Percentiles rank a stretch among this genome's conserved stretches.
Conservation (phyloP, 164 flowering plant genomes). For the Berberis vulgaris region DNA sequence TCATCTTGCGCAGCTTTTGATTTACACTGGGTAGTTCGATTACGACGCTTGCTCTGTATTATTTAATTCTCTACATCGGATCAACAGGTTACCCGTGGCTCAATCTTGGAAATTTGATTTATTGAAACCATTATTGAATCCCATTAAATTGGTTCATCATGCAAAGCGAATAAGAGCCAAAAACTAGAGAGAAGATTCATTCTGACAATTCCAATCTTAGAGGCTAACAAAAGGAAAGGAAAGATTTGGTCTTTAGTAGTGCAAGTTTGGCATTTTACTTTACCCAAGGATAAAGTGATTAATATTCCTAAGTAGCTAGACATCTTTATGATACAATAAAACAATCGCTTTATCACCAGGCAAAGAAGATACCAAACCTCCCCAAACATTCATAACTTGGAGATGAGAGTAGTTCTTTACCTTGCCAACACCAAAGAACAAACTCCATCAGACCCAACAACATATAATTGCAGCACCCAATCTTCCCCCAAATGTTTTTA, state of each 20-base stretch:
- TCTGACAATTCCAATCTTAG: too few species aligned
- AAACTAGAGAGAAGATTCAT: too few species aligned
- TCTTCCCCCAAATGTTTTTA: constrained; percentile 15
- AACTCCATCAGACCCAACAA: constrained; percentile 6
- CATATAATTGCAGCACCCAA: constrained; percentile 4
- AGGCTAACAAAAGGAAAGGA: background rate
- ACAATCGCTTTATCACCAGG: constrained; percentile 39
- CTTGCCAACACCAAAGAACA: constrained; percentile 14
- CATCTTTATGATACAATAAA: constrained; percentile 6
- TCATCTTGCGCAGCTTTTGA: too few species aligned
- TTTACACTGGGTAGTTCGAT: too few species aligned
- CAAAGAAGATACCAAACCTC: constrained; percentile 79
- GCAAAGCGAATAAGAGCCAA: too few species aligned
- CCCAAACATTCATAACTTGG: constrained; percentile 23
- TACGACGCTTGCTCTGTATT: too few species aligned
- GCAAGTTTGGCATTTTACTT: constrained; percentile 26
- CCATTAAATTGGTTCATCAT: too few species aligned
- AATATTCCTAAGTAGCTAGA: constrained; percentile 18
- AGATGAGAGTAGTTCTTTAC: constrained; percentile 12
- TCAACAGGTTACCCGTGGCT: too few species aligned
- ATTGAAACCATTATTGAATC: too few species aligned
- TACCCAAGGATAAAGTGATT: constrained; percentile 14
- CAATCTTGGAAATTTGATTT: too few species aligned
- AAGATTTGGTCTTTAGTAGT: constrained; percentile 4
- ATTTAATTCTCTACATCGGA: too few species aligned